phyloP scores from a whole-genome alignment of 495 filamentous ascomycete genomes.

The Penicillium atrosanguineum region DNA sequence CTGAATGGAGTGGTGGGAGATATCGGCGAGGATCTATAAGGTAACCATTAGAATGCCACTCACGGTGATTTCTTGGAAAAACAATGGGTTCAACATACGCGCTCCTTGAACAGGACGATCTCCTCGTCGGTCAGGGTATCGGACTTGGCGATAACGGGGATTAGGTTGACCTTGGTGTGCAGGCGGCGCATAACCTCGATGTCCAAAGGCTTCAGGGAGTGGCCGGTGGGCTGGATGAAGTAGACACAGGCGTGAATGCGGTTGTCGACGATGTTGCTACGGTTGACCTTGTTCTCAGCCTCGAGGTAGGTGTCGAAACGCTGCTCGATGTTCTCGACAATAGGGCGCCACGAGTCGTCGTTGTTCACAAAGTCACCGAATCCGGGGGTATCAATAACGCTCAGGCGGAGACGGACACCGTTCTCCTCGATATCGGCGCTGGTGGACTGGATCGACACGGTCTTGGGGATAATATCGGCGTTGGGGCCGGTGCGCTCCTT shows the following conservation, averaged over 20 bases:
- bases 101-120: conserved; percentile 86
- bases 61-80: background rate
- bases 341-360: conserved; percentile 97
- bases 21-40: conserved; percentile 88
- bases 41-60: background rate
- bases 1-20: conserved; percentile 92
- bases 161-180: conserved; percentile 99
- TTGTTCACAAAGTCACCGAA: conserved; percentile 99
- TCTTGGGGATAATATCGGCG: conserved; percentile 98
- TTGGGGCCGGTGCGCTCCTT: conserved; percentile 96
- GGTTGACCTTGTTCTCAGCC: conserved; percentile 99
- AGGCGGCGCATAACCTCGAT: conserved; percentile 99
- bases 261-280: conserved; percentile 99
- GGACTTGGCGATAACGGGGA: conserved; percentile 97
- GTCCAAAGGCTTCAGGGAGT: conserved; percentile 98
- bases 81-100: conserved; percentile 56
- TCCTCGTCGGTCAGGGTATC: conserved; percentile 98
- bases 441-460: conserved; percentile 96
- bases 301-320: conserved; percentile 97
- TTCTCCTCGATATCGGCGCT: conserved; percentile 99
- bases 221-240: conserved; percentile 98
- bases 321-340: conserved; percentile 99
- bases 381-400: conserved; percentile 95
- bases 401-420: conserved; percentile 93
- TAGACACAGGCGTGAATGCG: conserved; percentile 97